Evolutionary conservation across 495 filamentous ascomycete genomes (phyloP), one percentile per base, ranked within the genome.

Genomic region (Physcia stellaris): DNA sequence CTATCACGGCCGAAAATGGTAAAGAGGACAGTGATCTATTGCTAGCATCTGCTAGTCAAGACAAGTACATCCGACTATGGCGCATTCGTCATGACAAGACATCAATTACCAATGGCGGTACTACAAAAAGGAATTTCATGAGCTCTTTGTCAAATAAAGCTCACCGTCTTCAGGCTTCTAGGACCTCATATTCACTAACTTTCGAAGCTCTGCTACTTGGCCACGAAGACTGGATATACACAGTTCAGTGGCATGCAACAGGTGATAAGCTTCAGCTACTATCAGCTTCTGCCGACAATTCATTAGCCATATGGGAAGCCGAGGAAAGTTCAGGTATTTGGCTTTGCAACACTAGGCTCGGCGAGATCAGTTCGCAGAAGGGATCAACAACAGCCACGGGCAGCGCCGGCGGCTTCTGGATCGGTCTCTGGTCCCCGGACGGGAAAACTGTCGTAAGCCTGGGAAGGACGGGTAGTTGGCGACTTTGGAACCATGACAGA

Each of bases 191-290:
- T 58, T 84, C 79, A 21, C 64, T 93, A 32, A 94, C 86, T 1
- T 96, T 96, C 44, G 92, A 96, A 59, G 92, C 92, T 5, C 66
- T 99, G 10, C 71, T 99, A 6, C 75, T 96, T 18, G 90, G 92
- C 15, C 92, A 96, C 50, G 90, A 99, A 48, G 90, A 99, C 50
- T 99, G 90, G 90, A 83, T 99, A 18, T 95, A 92, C 53, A 86
- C 81, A 37, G 72, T 81, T 0, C 63, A 64, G 26, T 99, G 90
- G 90, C 67, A 69, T 22, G 68, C 70, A 7, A 56, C 64, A 18
- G 52, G 61, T 4, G 61, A 61, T 6, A 66, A 62, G 38, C 66
- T 78, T 13, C 84, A 80, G 47, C 73, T 99, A 12, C 74, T 99
- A 12, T 83, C 88, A 10, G 78, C 90, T 2, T 96, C 90, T 11